Percentiles rank a stretch among this genome's conserved stretches.
Conservation (phyloP, 2,329 filamentous ascomycete species). For the Stagonosporopsis chrysanthemi region DNA sequence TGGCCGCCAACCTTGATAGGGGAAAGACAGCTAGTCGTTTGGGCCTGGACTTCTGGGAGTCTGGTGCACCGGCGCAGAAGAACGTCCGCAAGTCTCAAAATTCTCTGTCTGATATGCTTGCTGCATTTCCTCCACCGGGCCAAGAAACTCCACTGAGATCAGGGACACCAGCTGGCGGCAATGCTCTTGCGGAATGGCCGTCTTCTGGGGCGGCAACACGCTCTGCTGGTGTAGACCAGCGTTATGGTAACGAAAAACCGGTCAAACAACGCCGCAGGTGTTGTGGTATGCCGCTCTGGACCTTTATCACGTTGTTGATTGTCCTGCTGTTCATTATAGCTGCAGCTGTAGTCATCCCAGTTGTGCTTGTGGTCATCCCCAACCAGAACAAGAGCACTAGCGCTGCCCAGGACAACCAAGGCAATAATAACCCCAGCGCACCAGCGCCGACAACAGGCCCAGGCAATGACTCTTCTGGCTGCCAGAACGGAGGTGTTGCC, state of each 20-base stretch:
- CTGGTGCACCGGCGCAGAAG: conserved; percentile 43
- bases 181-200: conserved; percentile 41
- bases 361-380: conserved; percentile 68
- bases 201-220: conserved; percentile 21
- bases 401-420: conserved; percentile 29
- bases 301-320: conserved; percentile 72
- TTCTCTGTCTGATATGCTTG: conserved; percentile 70
- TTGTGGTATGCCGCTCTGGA: conserved; percentile 85
- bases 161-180: conserved; percentile 41
- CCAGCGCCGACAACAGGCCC: conserved; percentile 31
- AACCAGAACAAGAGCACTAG: conserved; percentile 50
- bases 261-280: conserved; percentile 65
- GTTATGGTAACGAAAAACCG: conserved; percentile 31
- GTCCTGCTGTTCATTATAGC: conserved; percentile 75
- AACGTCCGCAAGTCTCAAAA: conserved; percentile 50
- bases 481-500: conserved; percentile 82
- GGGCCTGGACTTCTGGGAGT: conserved; percentile 59
- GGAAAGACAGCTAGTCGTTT: conserved; percentile 72
- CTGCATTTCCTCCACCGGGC: conserved; percentile 68
- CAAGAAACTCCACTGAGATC: conserved; percentile 52
- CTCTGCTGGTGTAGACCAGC: conserved; percentile 9
- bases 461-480: conserved; percentile 58
- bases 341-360: conserved; percentile 82
- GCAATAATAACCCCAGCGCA: conserved; percentile 23
- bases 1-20: conserved; percentile 87